Percentiles rank a stretch among this genome's conserved stretches.
Conservation (phyloP, 768 basidiomycete genomes). For the Cystofilobasidium bisporidii region DNA sequence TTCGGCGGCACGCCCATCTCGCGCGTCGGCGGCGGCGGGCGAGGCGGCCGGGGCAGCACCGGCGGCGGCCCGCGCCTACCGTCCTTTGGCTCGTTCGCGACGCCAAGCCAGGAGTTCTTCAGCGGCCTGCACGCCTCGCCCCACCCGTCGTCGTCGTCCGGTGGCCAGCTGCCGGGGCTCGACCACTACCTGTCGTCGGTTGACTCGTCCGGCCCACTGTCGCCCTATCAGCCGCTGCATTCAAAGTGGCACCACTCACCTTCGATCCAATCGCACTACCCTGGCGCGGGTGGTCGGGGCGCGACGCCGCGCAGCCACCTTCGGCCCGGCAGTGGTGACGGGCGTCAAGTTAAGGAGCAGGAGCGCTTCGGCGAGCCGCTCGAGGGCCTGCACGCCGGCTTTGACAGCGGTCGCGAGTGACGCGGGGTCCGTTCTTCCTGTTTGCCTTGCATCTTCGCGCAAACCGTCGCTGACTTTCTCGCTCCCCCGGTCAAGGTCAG, state of each 20-base stretch:
- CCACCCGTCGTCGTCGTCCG: slow-evolving; percentile 5
- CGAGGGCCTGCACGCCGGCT: background rate
- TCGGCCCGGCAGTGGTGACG: background rate
- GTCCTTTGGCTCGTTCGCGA: slow-evolving; percentile 19
- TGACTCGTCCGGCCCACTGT: slow-evolving; percentile 18
- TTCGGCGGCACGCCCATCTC: slow-evolving; percentile 22
- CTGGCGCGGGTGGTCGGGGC: background rate
- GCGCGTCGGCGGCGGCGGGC: background rate
- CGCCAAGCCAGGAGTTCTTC: slow-evolving; percentile 20
- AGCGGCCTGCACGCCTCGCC: slow-evolving; percentile 20
- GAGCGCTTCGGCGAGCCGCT: slow-evolving; percentile 23
- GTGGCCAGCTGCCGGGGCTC: background rate
- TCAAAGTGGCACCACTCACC: slow-evolving; percentile 15
- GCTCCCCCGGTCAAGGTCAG: too few relatives aligned
- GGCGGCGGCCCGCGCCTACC: background rate
- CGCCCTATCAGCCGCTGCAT: slow-evolving; percentile 18
- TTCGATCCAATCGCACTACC: slow-evolving; percentile 2
- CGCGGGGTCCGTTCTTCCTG: too few relatives aligned
- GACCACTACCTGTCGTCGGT: slow-evolving; percentile 19
- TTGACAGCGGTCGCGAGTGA: background rate
- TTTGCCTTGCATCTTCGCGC: too few relatives aligned
- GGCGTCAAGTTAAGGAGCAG: slow-evolving; percentile 18
- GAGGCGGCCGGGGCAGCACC: background rate
- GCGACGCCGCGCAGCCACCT: background rate
- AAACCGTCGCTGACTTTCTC: too few relatives aligned